Evolutionary conservation across 768 basidiomycete genomes (phyloP), one percentile per base, ranked within the genome.

Genomic region (Russula lepida): DNA sequence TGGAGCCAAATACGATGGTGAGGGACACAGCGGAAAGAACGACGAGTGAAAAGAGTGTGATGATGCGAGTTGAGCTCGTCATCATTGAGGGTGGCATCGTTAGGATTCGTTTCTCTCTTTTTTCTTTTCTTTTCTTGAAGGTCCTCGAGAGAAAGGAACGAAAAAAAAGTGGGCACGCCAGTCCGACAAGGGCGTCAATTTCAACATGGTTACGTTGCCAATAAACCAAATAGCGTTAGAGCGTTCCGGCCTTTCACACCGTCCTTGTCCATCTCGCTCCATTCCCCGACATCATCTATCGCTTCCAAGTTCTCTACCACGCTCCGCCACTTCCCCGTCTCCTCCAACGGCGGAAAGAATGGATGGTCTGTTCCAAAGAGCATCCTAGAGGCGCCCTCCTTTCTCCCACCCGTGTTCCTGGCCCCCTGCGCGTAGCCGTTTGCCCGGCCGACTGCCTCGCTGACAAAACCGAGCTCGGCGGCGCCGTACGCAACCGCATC

Each of bases 401-500:
- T 76, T 66, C 79, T 71, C 64, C 76, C 74, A 68, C 27, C 59
- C 66, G 28, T 63, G 60, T 37, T 56, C 63, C 66, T 15, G 6
- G 56, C 48, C 12, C 47, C 61, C 27, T 33, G 21, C 13, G 58
- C 66, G 71, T 82, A 86, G 49, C 73, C 71, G 8, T 68, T 74
- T 1, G 89, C 79, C 11, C 92, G 82, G 47, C 80, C 80, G 44
- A 92, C 77, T 12, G 83, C 80, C 60, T 87, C 81, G 65, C 84
- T 84, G 44, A 87, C 86, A 64, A 93, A 91, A 6, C 79, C 84
- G 44, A 94, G 77, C 69, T 94, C 92, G 66, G 92, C 92, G 0
- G 89, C 74, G 1, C 92, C 92, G 72, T 94, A 94, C 7, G 88
- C 83, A n/a, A 95, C 89, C 1, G 92, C 90, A 68, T 94, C 92